Percentiles rank a stretch among this genome's conserved stretches.
These are phyloP conservation scores for Friedmanniomyces simplex DNA, from an alignment of 495 filamentous ascomycete genomes.

Conservation along the genomic window DNA sequence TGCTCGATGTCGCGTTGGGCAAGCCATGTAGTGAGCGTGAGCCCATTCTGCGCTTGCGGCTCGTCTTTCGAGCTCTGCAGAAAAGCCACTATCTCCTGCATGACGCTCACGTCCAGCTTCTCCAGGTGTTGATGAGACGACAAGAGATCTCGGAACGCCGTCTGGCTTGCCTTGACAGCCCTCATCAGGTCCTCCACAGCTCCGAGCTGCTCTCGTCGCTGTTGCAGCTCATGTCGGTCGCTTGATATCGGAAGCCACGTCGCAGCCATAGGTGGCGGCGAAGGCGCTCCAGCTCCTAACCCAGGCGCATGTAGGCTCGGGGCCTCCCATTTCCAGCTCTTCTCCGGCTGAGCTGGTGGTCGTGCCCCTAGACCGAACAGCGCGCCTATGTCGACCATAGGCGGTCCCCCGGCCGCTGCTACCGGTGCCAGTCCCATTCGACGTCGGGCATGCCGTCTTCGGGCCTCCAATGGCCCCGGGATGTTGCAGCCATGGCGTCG, in stretches of 20 bases:
- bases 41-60: not conserved
- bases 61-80: constrained; percentile 7
- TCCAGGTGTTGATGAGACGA: not conserved
- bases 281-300: not conserved
- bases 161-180: not conserved
- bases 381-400: constrained; percentile 19
- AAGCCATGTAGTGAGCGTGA: not conserved
- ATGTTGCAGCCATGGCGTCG: constrained; percentile 43
- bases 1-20: not conserved
- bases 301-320: not conserved
- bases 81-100: not conserved
- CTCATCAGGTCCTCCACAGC: not conserved
- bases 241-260: not conserved
- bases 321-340: constrained; percentile 21
- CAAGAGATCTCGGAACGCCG: not conserved
- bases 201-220: not conserved
- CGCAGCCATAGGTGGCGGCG: not conserved
- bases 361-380: constrained; percentile 20
- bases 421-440: constrained; percentile 37
- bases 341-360: constrained; percentile 6
- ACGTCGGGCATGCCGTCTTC: constrained; percentile 41
- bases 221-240: not conserved
- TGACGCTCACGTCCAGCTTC: not conserved
- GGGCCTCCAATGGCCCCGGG: constrained; percentile 52
- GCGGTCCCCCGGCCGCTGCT: constrained; percentile 20